Conservation (phyloP, 129 eudicot genomes). For the Chrysanthemum makinoi region DNA sequence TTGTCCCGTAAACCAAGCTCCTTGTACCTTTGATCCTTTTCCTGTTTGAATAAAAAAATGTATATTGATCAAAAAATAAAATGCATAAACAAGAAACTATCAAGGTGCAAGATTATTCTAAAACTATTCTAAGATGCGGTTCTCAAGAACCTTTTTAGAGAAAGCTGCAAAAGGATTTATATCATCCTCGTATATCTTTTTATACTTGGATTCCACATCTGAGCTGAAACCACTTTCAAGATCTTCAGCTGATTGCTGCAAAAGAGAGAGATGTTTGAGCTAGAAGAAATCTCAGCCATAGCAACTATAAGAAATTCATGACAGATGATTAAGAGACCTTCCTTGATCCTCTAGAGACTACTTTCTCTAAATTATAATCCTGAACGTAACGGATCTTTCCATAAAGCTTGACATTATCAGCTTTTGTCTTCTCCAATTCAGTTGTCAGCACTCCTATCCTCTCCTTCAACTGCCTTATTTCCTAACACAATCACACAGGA, state of each 20-base stretch:
- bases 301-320: not conserved
- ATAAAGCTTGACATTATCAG: conserved; percentile 96
- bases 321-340: conserved; percentile 46
- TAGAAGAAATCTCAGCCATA: conserved; percentile 14
- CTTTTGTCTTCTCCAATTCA: conserved; percentile 88
- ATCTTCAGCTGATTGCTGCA: conserved; percentile 76
- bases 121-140: not conserved
- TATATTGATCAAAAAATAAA: not conserved
- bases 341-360: conserved; percentile 89
- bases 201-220: conserved; percentile 97
- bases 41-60: conserved; percentile 39
- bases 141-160: conserved; percentile 75
- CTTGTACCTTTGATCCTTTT: conserved; percentile 97
- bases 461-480: conserved; percentile 89
- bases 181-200: conserved; percentile 96
- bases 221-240: conserved; percentile 93
- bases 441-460: conserved; percentile 73
- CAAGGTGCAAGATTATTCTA: not conserved
- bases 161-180: conserved; percentile 99
- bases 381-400: conserved; percentile 95
- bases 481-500: conserved; percentile 42
- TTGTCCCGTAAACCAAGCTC: conserved; percentile 95
- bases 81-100: not conserved
- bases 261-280: conserved; percentile 14
- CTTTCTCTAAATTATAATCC: conserved; percentile 87